Evolutionary conservation across 768 basidiomycete species (phyloP), one percentile per base, ranked within the genome.

Genomic region (Kwoniella europaea): DNA sequence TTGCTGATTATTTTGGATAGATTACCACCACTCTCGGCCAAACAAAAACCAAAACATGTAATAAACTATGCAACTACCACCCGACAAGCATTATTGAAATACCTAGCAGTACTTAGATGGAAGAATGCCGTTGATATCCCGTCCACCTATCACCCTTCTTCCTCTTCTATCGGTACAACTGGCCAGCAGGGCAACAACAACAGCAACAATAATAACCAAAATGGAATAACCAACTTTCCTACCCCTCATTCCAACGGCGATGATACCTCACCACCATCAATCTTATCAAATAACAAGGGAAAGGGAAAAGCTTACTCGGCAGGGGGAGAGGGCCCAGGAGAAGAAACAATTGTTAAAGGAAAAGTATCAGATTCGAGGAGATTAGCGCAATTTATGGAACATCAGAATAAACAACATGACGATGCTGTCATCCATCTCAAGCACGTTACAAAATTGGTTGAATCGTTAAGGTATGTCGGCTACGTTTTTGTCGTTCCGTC

Each of bases 381-480:
- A 35, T 73, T 80, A 50, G 62, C 71, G 42, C 69, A 73, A 10
- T 76, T 77, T 50, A 71, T 81, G 73, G 71, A 74, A 20, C 76
- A 81, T 72, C 77, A 79, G 53, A 81, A 81, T 74, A 87, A 87
- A 42, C 92, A 94, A 81, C 92, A 97, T 75, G 91, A 91, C 62
- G 86, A 88, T 52, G 88, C 89, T 15, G 87, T 93, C 16, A 79
- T 82, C 58, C 87, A 88, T 24, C 84, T 97, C 24, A 88, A 86
- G 53, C 88, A 88, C 76, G 88, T 89, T 1, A 90, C 88, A 71
- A 88, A 91, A 62, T 87, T 87, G 54, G 85, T 98, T 60, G 90
- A 91, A 75, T 87, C 90, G 50, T 91, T 94, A 46, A 89, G 93
- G 94, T 91, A 68, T 72, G 87, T 80, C 24, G 6, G 6, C 7